phyloP scores from a whole-genome alignment of 305 asterid genomes.

The Fraxinus sp. region DNA sequence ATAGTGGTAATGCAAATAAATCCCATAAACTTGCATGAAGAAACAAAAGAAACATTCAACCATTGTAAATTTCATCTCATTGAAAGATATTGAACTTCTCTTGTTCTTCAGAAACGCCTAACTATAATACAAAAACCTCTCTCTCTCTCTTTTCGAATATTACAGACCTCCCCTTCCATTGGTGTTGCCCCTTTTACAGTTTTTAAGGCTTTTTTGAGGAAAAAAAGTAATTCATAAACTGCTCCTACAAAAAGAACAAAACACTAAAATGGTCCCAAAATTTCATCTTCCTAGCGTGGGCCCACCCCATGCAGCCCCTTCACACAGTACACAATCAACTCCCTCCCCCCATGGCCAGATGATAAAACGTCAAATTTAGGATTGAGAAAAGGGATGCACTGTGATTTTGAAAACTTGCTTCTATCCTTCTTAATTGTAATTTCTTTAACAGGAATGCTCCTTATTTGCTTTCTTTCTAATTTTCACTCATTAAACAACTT shows the following conservation, averaged over 20 bases:
- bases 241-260: background rate
- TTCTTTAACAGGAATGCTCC: background rate
- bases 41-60: background rate
- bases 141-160: background rate
- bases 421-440: background rate
- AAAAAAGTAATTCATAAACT: background rate
- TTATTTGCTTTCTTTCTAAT: background rate
- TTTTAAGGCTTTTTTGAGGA: background rate
- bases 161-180: background rate
- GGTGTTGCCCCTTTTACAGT: background rate
- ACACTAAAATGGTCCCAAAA: background rate
- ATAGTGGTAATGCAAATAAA: background rate
- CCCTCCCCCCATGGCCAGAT: background rate
- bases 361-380: background rate
- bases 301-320: background rate
- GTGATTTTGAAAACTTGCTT: background rate
- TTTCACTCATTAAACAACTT: background rate
- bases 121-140: background rate
- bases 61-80: background rate
- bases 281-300: background rate
- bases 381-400: background rate
- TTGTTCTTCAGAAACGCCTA: background rate
- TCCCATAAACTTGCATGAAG: background rate
- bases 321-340: background rate
- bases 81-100: background rate